Base-by-base conservation (phyloP, 2,329 filamentous ascomycete genomes). In the Xylaria sp. region DNA sequence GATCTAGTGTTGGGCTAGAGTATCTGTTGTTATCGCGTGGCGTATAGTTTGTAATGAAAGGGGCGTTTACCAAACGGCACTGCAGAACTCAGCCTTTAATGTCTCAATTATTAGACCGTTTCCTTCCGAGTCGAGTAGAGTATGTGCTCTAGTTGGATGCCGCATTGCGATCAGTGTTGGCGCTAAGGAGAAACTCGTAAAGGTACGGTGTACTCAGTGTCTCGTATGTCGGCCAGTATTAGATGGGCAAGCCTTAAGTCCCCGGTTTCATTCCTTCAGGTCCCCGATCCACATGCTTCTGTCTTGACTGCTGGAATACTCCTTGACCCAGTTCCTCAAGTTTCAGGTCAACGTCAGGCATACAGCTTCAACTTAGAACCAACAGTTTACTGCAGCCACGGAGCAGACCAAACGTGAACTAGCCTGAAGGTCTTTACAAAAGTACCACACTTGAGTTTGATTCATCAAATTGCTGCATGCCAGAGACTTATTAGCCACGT, bases 401-500 rank as follows among this genome's bases (percentile, higher is more conserved):
- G 46, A 20, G 18, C 36, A 15, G 23, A 36, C 15, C 4, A 28
- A 41, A 45, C 25, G 41, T 36, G 41, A 30, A 20, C 5, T 15
- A 6, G 9, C 60, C 15, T 9, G 20, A 10, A 7, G 28, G 10
- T 15, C 9, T 23, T 34, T 39, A 39, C 57, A 46, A 43, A 56
- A 62, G 60, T 43, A 20, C 36, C 25, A 52, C n/a, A 23, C n/a
- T 34, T 20, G 23, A 20, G 45, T 23, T n/a, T 13, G 46, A 45
- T 52, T 43, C 56, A 34, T 32, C 23, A 41, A 36, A 18, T 36
- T 15, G 25, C 56, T 66, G 53, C 52, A 67, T 39, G 34, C 48
- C 58, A 59, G 67, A 60, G 56, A 58, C 56, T 63, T 50, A 41
- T 55, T 48, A 60, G 52, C 56, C 53, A 66, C 28, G 65, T 52